Base-by-base conservation (phyloP, 306 rosid genomes). In the Glycine tomentella region DNA sequence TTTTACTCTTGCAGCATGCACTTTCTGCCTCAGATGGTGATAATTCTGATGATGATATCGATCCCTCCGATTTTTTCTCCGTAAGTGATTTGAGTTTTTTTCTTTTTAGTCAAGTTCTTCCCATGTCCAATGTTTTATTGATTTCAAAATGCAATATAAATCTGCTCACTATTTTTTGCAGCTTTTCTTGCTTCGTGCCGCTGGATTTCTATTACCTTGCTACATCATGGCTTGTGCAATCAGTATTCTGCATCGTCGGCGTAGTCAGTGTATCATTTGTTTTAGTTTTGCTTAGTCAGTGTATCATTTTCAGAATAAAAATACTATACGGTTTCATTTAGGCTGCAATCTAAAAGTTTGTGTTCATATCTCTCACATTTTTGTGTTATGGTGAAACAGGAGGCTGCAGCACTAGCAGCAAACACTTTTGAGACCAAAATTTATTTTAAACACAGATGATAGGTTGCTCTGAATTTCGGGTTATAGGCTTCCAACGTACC, bases 211-310 rank as follows among this genome's bases (percentile, higher is more conserved):
- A 61, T 88, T 96, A 81, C 99, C 99, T 77, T 96, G 97, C 89
- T 96, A 96, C 79, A 92, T 96, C 15, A 96, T 96, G 98, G 98
- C 99, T 76, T 96, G 99, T 91, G 99, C 97, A 78, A 89, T 96
- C 86, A 92, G 94, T 83, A 88, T 96, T 80, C 88, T 96, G 91
- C 99, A 96, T n/a, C n/a, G n/a, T n/a, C n/a, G n/a, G n/a, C n/a
- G n/a, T n/a, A n/a, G n/a, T n/a, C n/a, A n/a, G n/a, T n/a, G n/a
- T n/a, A n/a, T n/a, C n/a, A n/a, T n/a, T n/a, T n/a, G n/a, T n/a
- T n/a, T n/a, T 5, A 16, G 81, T 36, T 49, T 84, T 67, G 3
- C 50, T n/a, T 17, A 72, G 80, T 85, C 85, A 20, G 89, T 83
- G 56, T 82, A 79, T 57, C 31, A 33, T 14, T 70, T 53, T 73